Conservation (phyloP, 1,139 yeast genomes). For the Hansenula lynferdii region DNA sequence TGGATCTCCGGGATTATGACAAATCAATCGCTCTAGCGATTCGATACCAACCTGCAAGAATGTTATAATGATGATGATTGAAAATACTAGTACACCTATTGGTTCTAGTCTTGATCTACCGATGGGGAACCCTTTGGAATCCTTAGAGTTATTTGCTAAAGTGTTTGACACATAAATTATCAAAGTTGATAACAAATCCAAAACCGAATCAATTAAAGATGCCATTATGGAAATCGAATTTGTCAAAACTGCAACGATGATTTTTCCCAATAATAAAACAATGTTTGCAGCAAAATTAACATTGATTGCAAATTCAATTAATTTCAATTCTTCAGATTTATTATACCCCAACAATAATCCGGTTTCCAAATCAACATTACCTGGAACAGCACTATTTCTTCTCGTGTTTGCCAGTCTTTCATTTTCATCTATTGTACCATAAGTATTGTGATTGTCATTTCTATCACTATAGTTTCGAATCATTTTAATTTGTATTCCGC, state of each 20-base stretch:
- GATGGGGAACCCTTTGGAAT: constrained; percentile 50
- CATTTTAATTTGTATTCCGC: constrained; percentile 66
- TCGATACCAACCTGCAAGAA: constrained; percentile 72
- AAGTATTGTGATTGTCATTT: constrained; percentile 17
- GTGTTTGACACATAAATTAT: constrained; percentile 63
- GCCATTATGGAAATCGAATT: constrained; percentile 73
- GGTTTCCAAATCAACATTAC: constrained; percentile 52
- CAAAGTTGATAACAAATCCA: constrained; percentile 71
- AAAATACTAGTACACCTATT: constrained; percentile 70
- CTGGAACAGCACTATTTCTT: constrained; percentile 44
- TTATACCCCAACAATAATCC: constrained; percentile 47
- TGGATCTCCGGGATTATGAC: constrained; percentile 22
- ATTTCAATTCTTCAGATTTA: constrained; percentile 36
- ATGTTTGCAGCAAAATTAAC: constrained; percentile 62
- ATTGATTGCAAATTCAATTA: constrained; percentile 56
- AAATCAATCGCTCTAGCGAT: constrained; percentile 34
- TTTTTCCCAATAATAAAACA: constrained; percentile 55
- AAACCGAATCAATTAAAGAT: constrained; percentile 68
- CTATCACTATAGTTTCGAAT: constrained; percentile 46
- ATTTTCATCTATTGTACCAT: constrained; percentile 5
- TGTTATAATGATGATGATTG: constrained; percentile 65
- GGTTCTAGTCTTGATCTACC: constrained; percentile 76
- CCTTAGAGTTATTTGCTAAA: constrained; percentile 45
- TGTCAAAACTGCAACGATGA: constrained; percentile 57
- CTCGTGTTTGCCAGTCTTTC: constrained; percentile 8